phyloP scores from a whole-genome alignment of 768 basidiomycete genomes.

The Gloeophyllum trabeum region DNA sequence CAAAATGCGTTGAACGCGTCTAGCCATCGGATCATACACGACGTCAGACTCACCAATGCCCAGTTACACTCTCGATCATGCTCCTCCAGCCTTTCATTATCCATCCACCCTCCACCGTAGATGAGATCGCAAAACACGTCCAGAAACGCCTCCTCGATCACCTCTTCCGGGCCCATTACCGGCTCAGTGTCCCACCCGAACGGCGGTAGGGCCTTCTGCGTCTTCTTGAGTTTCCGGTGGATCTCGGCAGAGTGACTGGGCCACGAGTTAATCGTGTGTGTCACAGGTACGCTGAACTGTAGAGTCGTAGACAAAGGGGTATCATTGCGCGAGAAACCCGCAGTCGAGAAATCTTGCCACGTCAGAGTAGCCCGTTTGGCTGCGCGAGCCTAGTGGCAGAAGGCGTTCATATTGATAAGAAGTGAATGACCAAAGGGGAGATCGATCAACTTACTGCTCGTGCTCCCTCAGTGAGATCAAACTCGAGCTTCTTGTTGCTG shows the following conservation, averaged over 20 bases:
- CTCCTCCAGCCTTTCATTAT: constrained; percentile 60
- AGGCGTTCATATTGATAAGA: too few relatives aligned
- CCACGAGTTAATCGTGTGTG: constrained; percentile 57
- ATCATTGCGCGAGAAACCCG: constrained; percentile 77
- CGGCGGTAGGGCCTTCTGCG: constrained; percentile 65
- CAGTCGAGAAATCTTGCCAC: constrained; percentile 82
- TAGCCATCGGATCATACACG: background rate
- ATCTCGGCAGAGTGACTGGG: constrained; percentile 65
- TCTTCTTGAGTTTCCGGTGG: constrained; percentile 72
- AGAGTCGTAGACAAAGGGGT: constrained; percentile 70
- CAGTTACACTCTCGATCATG: constrained; percentile 83
- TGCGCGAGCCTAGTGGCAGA: constrained; percentile 37
- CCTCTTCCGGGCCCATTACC: constrained; percentile 62
- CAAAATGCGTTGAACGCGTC: background rate
- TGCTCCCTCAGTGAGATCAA: constrained; percentile 87
- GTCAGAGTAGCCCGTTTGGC: constrained; percentile 76
- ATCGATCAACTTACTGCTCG: constrained; percentile 37
- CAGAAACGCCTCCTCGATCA: constrained; percentile 85
- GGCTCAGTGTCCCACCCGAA: constrained; percentile 94
- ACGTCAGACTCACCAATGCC: constrained; percentile 58
- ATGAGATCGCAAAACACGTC: constrained; percentile 79
- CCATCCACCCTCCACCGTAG: constrained; percentile 82
- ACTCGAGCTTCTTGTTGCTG: constrained; percentile 69
- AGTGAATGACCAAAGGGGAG: constrained; percentile 4
- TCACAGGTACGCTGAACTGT: constrained; percentile 54